Percentiles rank a stretch among this genome's conserved stretches.
Evolutionary conservation across 2,329 filamentous ascomycete species (phyloP).

Genomic region (Cercospora zeina): DNA sequence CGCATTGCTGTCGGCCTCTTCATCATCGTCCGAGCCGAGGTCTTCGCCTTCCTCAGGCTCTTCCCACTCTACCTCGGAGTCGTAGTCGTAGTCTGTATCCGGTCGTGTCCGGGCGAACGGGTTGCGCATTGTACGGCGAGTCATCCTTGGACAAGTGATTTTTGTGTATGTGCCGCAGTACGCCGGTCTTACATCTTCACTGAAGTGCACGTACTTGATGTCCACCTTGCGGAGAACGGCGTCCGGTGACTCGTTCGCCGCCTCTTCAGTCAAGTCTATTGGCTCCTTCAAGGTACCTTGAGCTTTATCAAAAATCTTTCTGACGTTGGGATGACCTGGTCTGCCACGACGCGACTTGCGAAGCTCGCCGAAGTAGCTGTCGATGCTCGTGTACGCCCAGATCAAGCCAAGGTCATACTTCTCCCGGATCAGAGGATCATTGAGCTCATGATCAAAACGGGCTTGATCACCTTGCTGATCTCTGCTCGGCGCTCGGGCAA

Average conservation of each 20-base stretch:
- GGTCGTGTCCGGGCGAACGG: constrained; percentile 58
- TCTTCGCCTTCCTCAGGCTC: constrained; percentile 71
- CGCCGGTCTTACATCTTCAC: constrained; percentile 63
- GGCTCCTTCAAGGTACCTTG: constrained; percentile 46
- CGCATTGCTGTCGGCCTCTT: constrained; percentile 68
- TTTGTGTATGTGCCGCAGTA: constrained; percentile 74
- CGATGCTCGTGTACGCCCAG: constrained; percentile 25
- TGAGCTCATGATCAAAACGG: constrained; percentile 36
- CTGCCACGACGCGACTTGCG: constrained; percentile 27
- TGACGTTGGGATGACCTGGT: constrained; percentile 25
- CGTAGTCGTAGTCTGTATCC: constrained; percentile 76
- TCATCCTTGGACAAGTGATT: constrained; percentile 50
- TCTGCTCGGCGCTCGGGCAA: constrained; percentile 56
- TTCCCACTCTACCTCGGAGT: constrained; percentile 82
- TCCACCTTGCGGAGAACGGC: constrained; percentile 49
- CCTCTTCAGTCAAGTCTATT: constrained; percentile 48
- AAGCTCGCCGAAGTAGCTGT: constrained; percentile 26
- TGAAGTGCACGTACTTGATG: constrained; percentile 63
- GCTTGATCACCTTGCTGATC: constrained; percentile 33
- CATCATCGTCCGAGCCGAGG: constrained; percentile 63
- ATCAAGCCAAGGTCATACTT: constrained; percentile 38
- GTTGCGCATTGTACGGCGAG: constrained; percentile 54
- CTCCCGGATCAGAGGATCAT: constrained; percentile 35
- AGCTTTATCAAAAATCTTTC: constrained; percentile 46
- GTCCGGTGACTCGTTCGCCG: constrained; percentile 25